phyloP scores from a whole-genome alignment of 225 moss, liverwort and hornwort species.

The Polytrichum formosum region DNA sequence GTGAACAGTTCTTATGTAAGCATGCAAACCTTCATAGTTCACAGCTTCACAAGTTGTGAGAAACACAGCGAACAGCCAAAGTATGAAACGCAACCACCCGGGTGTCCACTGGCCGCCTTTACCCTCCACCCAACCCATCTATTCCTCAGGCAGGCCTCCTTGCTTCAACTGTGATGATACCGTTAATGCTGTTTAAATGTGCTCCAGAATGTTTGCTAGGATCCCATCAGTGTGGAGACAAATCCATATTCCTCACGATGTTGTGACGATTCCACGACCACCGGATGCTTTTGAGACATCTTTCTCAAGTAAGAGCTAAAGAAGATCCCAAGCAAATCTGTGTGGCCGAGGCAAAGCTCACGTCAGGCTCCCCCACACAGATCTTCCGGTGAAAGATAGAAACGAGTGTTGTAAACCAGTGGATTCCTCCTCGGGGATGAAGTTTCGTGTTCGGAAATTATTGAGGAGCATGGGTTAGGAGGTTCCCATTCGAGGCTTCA shows the following conservation, averaged over 20 bases:
- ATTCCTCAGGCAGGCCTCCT: background rate
- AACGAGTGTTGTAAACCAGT: no score
- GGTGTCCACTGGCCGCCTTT: background rate
- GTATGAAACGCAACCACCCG: background rate
- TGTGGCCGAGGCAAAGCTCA: no score
- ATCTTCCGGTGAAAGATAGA: no score
- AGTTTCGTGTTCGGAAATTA: no score
- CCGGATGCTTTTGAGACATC: background rate
- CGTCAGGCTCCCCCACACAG: no score
- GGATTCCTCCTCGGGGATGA: no score
- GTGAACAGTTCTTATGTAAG: background rate
- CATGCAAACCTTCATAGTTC: constrained; percentile 27
- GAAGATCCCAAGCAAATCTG: no score
- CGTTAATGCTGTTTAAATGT: background rate
- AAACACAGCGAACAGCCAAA: constrained; percentile 15
- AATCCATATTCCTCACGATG: background rate
- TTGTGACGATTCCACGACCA: background rate
- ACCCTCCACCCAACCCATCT: background rate
- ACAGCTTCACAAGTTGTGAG: constrained; percentile 21
- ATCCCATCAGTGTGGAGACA: background rate
- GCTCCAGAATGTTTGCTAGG: no score
- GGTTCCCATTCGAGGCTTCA: no score
- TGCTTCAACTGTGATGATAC: background rate
- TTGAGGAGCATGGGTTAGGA: no score
- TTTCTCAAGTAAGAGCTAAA: background rate